These are phyloP conservation scores for Purshia tridentata DNA, from an alignment of 306 rosid genomes.

Conservation along the genomic window DNA sequence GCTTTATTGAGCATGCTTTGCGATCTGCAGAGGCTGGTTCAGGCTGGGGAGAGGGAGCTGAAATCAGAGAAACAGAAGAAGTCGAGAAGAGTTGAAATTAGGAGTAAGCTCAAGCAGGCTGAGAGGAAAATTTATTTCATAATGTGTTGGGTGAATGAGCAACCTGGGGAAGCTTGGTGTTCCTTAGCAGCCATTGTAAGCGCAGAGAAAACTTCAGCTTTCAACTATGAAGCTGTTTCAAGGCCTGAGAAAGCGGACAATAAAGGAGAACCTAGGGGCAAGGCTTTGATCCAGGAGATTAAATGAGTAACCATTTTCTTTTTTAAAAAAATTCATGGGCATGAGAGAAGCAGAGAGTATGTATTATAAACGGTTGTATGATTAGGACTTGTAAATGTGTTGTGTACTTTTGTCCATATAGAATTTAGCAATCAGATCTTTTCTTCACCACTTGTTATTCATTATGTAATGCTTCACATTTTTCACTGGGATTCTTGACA, in stretches of 20 bases:
- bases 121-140: slow-evolving; percentile 69
- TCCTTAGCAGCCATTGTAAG: slow-evolving; percentile 57
- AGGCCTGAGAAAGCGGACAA: slow-evolving; percentile 39
- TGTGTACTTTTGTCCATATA: too few relatives aligned
- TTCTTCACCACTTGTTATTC: too few relatives aligned
- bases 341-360: too few relatives aligned
- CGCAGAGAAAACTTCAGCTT: slow-evolving; percentile 57
- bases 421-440: too few relatives aligned
- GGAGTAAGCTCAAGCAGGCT: slow-evolving; percentile 62
- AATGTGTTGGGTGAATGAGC: slow-evolving; percentile 92
- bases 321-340: too few relatives aligned
- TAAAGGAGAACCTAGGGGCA: slow-evolving; percentile 38
- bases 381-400: too few relatives aligned
- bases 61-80: slow-evolving; percentile 55
- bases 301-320: slow-evolving; percentile 7
- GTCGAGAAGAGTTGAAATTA: slow-evolving; percentile 38
- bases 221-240: slow-evolving; percentile 42
- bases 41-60: slow-evolving; percentile 56
- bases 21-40: slow-evolving; percentile 60
- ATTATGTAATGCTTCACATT: too few relatives aligned
- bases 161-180: slow-evolving; percentile 72
- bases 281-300: slow-evolving; percentile 69
- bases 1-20: slow-evolving; percentile 67
- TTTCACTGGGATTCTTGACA: too few relatives aligned
- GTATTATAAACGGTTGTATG: too few relatives aligned